Base-by-base conservation (phyloP, 75 land plant species). In the Pinus taeda region DNA sequence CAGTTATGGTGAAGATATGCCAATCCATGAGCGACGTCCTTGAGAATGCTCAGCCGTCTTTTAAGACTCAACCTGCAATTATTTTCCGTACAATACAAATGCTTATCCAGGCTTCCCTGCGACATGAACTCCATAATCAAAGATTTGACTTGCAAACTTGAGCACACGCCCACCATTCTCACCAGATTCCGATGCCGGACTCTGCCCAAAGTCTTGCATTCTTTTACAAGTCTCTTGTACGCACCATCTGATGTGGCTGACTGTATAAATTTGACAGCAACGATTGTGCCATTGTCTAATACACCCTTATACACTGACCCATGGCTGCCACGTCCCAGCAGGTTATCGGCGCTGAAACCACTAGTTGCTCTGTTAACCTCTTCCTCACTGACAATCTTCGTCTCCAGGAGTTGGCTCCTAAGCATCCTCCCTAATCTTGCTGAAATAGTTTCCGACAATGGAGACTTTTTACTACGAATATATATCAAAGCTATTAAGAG, bases 51-150 rank as follows among this genome's bases (percentile, higher is more conserved):
- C 66, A 29, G 30, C 13, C 66, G 66, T 24, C 15, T 15, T 24
- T 30, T 29, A 17, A 63, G 4, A 26, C 66, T 4, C 36, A 63
- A 63, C 15, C 12, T 30, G 26, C 0, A 5, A 3, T 3, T 30
- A 22, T 29, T 30, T 22, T 24, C 26, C 3, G 37, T 13, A 15
- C 6, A 29, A 30, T 63, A 36, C 37, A 89, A 64, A 60, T 86
- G 89, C 67, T 87, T 77, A 57, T 89, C 81, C 78, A 89, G 37
- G 57, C 86, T 83, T 30, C 88, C 88, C 53, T 80, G 74, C 5
- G 79, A 71, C 88, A 87, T 84, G 71, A 74, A 87, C 70, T 87
- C 83, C 37, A 84, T 84, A 14, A 87, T 83, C 4, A 87, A 66
- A 75, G 85, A 81, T 71, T 79, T 74, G 37, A 78, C 29, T 0